A percentile compares a stretch with the other conserved stretches of the same genome.
Conservation (phyloP, 1,284 basidiomycete species). For the Cronartium ribicola region DNA sequence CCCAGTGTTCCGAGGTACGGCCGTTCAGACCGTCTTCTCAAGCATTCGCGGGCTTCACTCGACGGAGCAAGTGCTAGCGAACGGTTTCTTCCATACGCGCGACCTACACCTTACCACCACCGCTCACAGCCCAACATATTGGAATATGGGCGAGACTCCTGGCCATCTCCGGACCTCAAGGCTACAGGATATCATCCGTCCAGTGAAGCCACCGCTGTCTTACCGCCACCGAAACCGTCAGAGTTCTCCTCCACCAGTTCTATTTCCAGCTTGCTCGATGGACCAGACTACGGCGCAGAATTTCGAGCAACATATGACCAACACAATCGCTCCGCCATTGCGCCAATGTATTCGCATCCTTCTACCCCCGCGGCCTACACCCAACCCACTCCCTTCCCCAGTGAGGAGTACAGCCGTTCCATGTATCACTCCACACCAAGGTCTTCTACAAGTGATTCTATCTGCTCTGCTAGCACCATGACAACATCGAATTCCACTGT, state of each 20-base stretch:
- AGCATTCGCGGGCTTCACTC: background rate
- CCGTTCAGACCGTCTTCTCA: background rate
- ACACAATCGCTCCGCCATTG: background rate
- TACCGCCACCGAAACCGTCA: background rate
- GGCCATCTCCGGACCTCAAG: background rate
- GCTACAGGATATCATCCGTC: background rate
- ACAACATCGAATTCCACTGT: background rate
- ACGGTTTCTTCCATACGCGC: background rate
- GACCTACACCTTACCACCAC: background rate
- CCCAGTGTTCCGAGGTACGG: background rate
- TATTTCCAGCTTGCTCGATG: slow-evolving; percentile 1
- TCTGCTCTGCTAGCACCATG: slow-evolving; percentile 8
- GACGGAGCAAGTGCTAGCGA: background rate
- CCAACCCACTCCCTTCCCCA: background rate
- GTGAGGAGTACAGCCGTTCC: background rate
- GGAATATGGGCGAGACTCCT: background rate
- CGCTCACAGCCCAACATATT: slow-evolving; percentile 7
- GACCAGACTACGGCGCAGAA: background rate
- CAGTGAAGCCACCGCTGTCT: background rate
- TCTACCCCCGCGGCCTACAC: background rate
- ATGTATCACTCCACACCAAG: background rate
- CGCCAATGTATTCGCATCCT: background rate
- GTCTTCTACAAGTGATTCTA: background rate
- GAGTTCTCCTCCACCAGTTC: slow-evolving; percentile 1
- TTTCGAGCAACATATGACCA: background rate